Evolutionary conservation across 1,284 basidiomycete genomes (phyloP).

Genomic region (Agaricales sp.): DNA sequence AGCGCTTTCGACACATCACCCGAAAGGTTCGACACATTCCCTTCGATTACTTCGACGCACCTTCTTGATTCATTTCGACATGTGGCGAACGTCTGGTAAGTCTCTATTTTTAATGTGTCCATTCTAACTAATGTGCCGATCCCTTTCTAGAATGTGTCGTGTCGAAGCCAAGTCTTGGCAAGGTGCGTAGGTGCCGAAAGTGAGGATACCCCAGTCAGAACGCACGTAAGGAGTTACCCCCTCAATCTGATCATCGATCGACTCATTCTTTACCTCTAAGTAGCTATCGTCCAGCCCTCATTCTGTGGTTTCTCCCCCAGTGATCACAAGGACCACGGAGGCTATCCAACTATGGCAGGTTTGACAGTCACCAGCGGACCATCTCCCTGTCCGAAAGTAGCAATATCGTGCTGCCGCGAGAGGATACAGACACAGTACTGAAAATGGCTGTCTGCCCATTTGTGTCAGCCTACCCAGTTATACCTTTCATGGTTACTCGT

Average conservation of each 20-base stretch:
- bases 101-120: no score
- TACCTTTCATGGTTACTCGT: background rate
- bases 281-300: constrained; percentile 35
- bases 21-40: no score
- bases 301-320: constrained; percentile 35
- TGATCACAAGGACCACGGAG: constrained; percentile 71
- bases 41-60: no score
- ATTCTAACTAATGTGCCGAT: no score
- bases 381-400: constrained; percentile 69
- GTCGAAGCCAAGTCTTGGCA: no score
- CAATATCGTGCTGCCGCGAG: background rate
- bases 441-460: background rate
- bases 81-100: no score
- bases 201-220: no score
- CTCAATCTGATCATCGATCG: constrained; percentile 1
- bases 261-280: constrained; percentile 23
- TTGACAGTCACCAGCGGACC: constrained; percentile 59
- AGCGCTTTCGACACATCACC: no score
- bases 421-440: background rate
- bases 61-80: no score
- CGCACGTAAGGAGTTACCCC: constrained; percentile 40
- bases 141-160: no score
- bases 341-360: constrained; percentile 70
- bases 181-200: no score
- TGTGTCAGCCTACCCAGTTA: no score